Percentiles rank a stretch among this genome's conserved stretches.
phyloP scores from a whole-genome alignment of 148 eudicot species.

The Camellia lanceoleosa region DNA sequence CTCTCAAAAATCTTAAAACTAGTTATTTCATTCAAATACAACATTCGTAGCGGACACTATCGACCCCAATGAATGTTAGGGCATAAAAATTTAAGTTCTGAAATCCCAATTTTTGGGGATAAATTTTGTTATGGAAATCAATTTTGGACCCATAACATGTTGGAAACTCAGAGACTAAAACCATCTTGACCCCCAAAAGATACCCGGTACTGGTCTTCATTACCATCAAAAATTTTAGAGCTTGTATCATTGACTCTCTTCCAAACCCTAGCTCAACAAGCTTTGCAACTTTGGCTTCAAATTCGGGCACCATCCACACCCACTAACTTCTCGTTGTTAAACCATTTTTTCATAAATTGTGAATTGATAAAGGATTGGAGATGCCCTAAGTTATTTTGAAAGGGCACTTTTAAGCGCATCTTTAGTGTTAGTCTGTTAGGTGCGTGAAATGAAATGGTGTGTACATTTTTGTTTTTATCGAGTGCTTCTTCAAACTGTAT shows the following conservation, averaged over 20 bases:
- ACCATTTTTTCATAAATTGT: too few species aligned
- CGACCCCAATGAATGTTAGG: background rate
- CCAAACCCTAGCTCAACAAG: conserved; percentile 88
- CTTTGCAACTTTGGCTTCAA: conserved; percentile 83
- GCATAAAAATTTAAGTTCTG: background rate
- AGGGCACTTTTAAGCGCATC: too few species aligned
- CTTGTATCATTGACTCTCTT: conserved; percentile 69
- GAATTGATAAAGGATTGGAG: too few species aligned
- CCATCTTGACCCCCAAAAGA: conserved; percentile 64
- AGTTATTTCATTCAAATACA: background rate
- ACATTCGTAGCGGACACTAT: background rate
- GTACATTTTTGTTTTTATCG: too few species aligned
- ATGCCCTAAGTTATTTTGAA: too few species aligned
- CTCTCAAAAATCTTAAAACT: background rate
- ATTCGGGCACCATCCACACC: conserved; percentile 36
- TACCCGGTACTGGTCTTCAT: conserved; percentile 25
- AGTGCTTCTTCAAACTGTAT: too few species aligned
- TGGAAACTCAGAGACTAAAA: background rate
- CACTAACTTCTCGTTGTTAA: conserved; percentile 32
- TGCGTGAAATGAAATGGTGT: too few species aligned
- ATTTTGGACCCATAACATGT: background rate
- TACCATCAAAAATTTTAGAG: conserved; percentile 51
- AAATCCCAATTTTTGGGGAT: background rate
- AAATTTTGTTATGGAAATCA: background rate
- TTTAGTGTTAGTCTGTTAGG: too few species aligned